Base-by-base conservation (phyloP, 2,329 filamentous ascomycete genomes). In the Pestalotiopsis fici region DNA sequence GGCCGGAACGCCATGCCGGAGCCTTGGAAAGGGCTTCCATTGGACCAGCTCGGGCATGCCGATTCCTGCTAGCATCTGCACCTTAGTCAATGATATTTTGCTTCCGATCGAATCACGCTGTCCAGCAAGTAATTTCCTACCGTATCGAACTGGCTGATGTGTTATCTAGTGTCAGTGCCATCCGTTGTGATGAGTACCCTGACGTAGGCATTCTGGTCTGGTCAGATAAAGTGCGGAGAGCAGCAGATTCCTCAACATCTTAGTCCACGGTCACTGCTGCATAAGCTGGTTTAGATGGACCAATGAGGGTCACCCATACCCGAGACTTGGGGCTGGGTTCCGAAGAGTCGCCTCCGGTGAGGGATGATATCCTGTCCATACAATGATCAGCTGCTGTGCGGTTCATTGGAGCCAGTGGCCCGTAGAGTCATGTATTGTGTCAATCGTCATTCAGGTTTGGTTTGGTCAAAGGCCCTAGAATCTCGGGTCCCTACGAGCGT, bases 381-480 rank as follows among this genome's bases (percentile, higher is more conserved):
- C 18, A n/a, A 50, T 50, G 43, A 18, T 50, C 43, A 50, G 43
- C 43, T 50, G 31, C 18, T 27, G 31, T 35, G 12, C 9, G n/a
- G 57, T 27, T 18, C 18, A 4, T 21, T 60, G 25, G 15, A 7
- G 25, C 25, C 28, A 31, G 28, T 35, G 31, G 25, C n/a, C 12
- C 37, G 4, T 65, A 65, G 61, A 67, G 64, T 65, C 67, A 47
- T n/a, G 12, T 4, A 27, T 47, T 21, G 31, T 50, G 68, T 74
- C 77, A 76, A 69, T 76, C 74, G 68, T 68, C 67, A 67, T 75
- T 74, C 74, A 74, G 70, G 71, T 70, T 72, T 74, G 76, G 76
- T 74, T 76, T 76, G 67, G 65, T 65, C 65, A 71, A 68, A 72
- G 71, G 68, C 18, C 69, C 57, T 65, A 63, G 62, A 64, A 28